Conservation (phyloP, 2,329 filamentous ascomycete species). For the Diaporthe batatas region DNA sequence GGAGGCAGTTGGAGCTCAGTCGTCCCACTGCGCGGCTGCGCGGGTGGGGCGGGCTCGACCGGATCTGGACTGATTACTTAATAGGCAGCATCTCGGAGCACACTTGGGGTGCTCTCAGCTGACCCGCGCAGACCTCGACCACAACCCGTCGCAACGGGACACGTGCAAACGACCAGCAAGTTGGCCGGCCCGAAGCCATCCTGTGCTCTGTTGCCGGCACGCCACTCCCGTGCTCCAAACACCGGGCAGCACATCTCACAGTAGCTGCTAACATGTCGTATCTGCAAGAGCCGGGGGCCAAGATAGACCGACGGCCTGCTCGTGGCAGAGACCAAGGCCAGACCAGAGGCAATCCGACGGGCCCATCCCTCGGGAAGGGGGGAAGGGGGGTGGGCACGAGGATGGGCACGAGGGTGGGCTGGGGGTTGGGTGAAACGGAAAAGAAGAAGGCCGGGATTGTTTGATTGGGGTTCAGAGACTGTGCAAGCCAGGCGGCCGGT, state of each 20-base stretch:
- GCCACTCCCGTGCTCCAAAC: not conserved
- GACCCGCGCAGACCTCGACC: not conserved
- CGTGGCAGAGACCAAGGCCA: too few species aligned
- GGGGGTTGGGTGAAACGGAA: not conserved
- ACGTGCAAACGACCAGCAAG: too few species aligned
- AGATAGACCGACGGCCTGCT: too few species aligned
- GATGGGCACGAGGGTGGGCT: too few species aligned
- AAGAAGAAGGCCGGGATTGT: not conserved
- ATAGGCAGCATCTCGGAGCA: too few species aligned
- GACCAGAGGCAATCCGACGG: too few species aligned
- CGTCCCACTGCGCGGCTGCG: not conserved
- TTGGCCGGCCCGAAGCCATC: not conserved
- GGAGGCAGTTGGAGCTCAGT: constrained; percentile 4
- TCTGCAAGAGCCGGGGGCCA: constrained; percentile 14
- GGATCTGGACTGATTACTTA: too few species aligned
- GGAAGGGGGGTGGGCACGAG: too few species aligned
- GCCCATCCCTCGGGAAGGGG: too few species aligned
- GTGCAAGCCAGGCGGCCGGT: not conserved
- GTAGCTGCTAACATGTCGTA: constrained; percentile 5
- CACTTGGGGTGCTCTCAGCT: not conserved
- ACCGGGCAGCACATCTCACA: not conserved
- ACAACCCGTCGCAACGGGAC: too few species aligned
- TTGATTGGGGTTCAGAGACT: too few species aligned
- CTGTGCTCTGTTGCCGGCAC: not conserved
- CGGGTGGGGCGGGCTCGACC: not conserved